A percentile compares a stretch with the other conserved stretches of the same genome.
phyloP scores from a whole-genome alignment of 331 rosid species.

The Quercus tomentella region DNA sequence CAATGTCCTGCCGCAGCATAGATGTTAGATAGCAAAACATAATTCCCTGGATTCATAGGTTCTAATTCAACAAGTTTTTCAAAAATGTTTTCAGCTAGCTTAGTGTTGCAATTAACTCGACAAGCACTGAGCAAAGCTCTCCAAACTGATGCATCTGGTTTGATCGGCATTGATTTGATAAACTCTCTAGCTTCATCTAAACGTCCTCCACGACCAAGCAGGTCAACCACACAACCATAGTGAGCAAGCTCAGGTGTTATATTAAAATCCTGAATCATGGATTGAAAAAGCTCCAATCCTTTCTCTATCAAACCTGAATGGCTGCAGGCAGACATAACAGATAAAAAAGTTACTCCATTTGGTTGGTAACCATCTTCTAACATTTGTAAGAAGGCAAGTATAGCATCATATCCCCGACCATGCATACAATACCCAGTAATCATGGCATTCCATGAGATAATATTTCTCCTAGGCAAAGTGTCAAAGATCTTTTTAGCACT shows the following conservation, averaged over 20 bases:
- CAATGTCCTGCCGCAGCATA: slow-evolving; percentile 43
- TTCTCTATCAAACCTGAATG: slow-evolving; percentile 37
- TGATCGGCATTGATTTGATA: slow-evolving; percentile 30
- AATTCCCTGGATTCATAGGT: slow-evolving; percentile 43
- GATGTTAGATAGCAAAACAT: slow-evolving; percentile 39
- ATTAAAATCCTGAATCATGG: slow-evolving; percentile 36
- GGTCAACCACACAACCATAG: slow-evolving; percentile 48
- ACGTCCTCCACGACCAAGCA: slow-evolving; percentile 47
- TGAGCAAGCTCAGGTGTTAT: slow-evolving; percentile 41
- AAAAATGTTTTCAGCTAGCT: slow-evolving; percentile 29
- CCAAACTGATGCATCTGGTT: slow-evolving; percentile 46
- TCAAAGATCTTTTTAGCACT: slow-evolving; percentile 36
- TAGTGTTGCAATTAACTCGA: slow-evolving; percentile 17
- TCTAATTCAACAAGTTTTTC: slow-evolving; percentile 42
- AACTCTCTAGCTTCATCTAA: slow-evolving; percentile 35
- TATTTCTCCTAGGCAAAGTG: slow-evolving; percentile 22
- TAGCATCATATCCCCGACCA: slow-evolving; percentile 38
- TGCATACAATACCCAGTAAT: slow-evolving; percentile 43
- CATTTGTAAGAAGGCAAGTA: slow-evolving; percentile 27
- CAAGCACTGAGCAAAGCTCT: slow-evolving; percentile 51
- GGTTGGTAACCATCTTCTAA: slow-evolving; percentile 36
- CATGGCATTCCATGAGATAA: slow-evolving; percentile 45
- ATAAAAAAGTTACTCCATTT: slow-evolving; percentile 27
- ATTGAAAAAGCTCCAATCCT: slow-evolving; percentile 37
- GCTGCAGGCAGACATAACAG: slow-evolving; percentile 51